Evolutionary conservation across 257 asterid species (phyloP).

Genomic region (Striga asiatica): DNA sequence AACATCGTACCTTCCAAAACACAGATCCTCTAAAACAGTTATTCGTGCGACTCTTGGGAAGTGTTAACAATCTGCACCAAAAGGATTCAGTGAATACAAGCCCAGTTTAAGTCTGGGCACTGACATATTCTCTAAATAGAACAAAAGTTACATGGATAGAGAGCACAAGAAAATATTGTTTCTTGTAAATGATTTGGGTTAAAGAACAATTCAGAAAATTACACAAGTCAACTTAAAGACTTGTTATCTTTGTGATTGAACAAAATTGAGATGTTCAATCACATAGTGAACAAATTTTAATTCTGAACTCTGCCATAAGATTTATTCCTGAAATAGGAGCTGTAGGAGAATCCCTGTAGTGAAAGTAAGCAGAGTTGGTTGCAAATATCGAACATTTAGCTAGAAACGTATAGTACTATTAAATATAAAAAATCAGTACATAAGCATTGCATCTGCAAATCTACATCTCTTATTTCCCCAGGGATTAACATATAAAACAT

Average conservation of each 20-base stretch:
- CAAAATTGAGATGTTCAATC: not conserved
- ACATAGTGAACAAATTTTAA: conserved; percentile 10
- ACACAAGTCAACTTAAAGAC: too few relatives aligned
- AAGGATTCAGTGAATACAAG: conserved; percentile 32
- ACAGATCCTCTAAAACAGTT: conserved; percentile 27
- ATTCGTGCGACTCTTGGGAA: conserved; percentile 30
- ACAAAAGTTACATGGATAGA: not conserved
- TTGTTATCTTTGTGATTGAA: too few relatives aligned
- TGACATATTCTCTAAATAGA: conserved; percentile 4
- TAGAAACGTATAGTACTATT: conserved; percentile 13
- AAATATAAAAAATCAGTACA: conserved; percentile 18
- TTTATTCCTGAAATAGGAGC: conserved; percentile 7
- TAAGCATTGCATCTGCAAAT: conserved; percentile 25
- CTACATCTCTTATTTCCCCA: conserved; percentile 10
- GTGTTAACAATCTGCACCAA: conserved; percentile 46
- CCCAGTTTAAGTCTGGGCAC: conserved; percentile 32
- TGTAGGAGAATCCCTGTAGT: conserved; percentile 2
- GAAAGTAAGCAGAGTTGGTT: not conserved
- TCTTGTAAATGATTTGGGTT: not conserved
- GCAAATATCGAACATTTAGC: conserved; percentile 12
- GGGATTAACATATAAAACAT: not conserved
- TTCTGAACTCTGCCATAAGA: not conserved
- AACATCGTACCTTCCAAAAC: conserved; percentile 26
- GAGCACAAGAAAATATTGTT: conserved; percentile 3
- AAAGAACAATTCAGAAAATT: too few relatives aligned